These are phyloP conservation scores for Boletus tomentosulus DNA, from an alignment of 768 basidiomycete genomes.

Conservation along the genomic window DNA sequence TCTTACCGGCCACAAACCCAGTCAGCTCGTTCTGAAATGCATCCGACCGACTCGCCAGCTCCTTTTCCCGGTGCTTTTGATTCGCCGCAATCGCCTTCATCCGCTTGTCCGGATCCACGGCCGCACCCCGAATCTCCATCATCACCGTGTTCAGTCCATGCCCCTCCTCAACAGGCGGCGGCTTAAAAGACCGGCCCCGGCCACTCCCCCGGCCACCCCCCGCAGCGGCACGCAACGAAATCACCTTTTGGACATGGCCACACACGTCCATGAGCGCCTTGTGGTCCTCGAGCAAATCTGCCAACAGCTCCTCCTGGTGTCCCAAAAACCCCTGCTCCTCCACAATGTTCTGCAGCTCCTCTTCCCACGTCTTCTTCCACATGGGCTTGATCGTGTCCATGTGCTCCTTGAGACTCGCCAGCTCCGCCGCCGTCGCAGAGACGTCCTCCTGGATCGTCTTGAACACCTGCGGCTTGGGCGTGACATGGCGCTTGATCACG, in stretches of 20 bases:
- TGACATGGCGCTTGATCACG: conserved; percentile 82
- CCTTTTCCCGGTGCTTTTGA: conserved; percentile 74
- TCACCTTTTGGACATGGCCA: conserved; percentile 88
- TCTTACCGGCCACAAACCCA: conserved; percentile 85
- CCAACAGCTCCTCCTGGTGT: conserved; percentile 88
- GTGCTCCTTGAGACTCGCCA: conserved; percentile 76
- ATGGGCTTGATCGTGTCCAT: conserved; percentile 88
- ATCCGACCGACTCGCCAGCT: conserved; percentile 67
- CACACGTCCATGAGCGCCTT: conserved; percentile 86
- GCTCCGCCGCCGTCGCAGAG: conserved; percentile 56
- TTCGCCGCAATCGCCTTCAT: conserved; percentile 92
- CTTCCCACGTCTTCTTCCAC: conserved; percentile 99
- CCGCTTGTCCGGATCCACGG: conserved; percentile 76
- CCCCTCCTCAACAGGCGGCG: conserved; percentile 63
- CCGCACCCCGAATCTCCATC: conserved; percentile 83
- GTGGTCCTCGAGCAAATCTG: conserved; percentile 87
- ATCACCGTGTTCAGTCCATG: conserved; percentile 76
- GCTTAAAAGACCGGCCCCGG: conserved; percentile 51
- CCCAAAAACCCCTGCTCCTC: conserved; percentile 94
- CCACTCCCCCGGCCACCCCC: conserved; percentile 37
- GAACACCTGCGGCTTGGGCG: conserved; percentile 72
- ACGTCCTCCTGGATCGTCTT: conserved; percentile 72
- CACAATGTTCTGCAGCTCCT: conserved; percentile 92
- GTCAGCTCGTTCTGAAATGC: conserved; percentile 80
- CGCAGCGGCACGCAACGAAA: conserved; percentile 52